These are phyloP conservation scores for Gamarada debralockiae DNA, from an alignment of 495 filamentous ascomycete species.

Conservation along the genomic window DNA sequence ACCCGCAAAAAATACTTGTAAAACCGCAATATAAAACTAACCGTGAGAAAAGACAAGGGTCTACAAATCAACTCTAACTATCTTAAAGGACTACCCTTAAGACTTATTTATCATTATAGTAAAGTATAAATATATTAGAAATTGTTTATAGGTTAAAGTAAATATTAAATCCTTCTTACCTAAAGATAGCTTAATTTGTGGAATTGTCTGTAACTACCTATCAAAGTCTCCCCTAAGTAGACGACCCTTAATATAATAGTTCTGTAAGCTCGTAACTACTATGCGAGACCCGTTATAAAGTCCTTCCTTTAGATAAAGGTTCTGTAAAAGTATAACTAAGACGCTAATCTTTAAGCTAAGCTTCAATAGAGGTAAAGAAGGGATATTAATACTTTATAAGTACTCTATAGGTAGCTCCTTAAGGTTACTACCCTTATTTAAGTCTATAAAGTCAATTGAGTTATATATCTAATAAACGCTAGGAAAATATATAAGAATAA, in stretches of 20 bases:
- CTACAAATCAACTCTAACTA: background rate
- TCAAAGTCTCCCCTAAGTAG: conserved; percentile 3
- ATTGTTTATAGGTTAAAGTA: background rate
- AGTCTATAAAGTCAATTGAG: background rate
- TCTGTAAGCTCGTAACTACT: background rate
- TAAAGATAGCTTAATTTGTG: background rate
- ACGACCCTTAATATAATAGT: background rate
- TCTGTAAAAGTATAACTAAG: background rate
- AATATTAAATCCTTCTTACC: background rate
- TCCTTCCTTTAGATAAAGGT: background rate
- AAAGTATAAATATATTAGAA: background rate
- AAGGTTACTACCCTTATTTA: background rate
- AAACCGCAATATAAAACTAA: background rate
- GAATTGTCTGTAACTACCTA: conserved; percentile 2
- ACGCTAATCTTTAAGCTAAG: background rate
- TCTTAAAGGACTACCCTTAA: background rate
- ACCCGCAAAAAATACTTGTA: background rate
- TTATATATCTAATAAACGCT: background rate
- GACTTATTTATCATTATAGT: background rate
- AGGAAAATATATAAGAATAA: background rate
- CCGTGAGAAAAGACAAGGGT: background rate
- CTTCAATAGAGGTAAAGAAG: background rate
- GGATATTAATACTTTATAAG: conserved; percentile 4
- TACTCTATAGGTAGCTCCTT: background rate
- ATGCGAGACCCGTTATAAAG: conserved; percentile 7